Base-by-base conservation (phyloP, 1,284 basidiomycete genomes). In the Sporisorium exsertum region DNA sequence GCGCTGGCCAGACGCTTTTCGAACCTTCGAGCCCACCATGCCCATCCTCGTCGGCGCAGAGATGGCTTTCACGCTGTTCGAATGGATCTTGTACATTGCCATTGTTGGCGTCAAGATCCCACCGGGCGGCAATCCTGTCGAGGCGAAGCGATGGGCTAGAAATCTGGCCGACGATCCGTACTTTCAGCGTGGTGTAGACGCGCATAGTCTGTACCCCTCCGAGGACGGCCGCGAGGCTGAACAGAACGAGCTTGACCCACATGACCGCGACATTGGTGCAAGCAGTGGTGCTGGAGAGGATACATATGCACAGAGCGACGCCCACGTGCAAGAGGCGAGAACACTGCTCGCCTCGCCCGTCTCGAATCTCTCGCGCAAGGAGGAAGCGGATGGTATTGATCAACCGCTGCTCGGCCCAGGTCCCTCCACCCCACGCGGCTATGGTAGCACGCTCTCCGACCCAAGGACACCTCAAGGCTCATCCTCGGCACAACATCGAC, bases 101-200 rank as follows among this genome's bases (percentile, higher is more conserved):
- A 68, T 79, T 27, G 73, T 79, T 12, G 73, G 77, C 15, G 74
- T 79, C 43, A 70, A 69, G 61, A 40, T 79, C 10, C 77, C 77
- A 1, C 77, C 77, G 0, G 77, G 77, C 18, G 64, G 60, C 27
- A 77, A 76, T 47, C 64, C 64, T 1, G 58, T 71, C 20, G 47
- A 64, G 37, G 77, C 70, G 6, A 70, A 65, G 24, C 58, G 77
- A 15, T 79, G 77, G 77, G 62, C 59, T 0, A 58, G 71, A 8
- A 57, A 54, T 12, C 29, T 79, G 29, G 65, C 64, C 10, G 26
- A 63, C 13, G 67, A 79, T 37, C 58, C 63, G 16, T 51, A 47
- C 24, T 67, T 69, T 16, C 63, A 57, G 47, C 58, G 66, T 10
- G 74, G 74, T 13, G 62, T 60, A 7, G 77, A 79, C 32, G 64